phyloP scores from a whole-genome alignment of 2,329 filamentous ascomycete genomes.

The Beauveria australis region DNA sequence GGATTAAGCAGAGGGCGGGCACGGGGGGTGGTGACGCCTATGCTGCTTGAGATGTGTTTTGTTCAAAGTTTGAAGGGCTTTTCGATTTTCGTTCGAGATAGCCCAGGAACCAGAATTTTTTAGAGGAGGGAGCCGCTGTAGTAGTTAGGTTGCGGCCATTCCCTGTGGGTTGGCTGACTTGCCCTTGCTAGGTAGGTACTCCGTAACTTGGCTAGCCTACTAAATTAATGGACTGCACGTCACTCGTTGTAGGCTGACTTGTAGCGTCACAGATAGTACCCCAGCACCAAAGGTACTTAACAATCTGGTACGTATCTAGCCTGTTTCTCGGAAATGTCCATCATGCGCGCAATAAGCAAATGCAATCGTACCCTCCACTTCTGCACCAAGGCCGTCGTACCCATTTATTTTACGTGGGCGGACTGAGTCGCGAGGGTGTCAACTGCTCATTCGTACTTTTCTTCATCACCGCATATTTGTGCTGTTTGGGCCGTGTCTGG shows the following conservation, averaged over 20 bases:
- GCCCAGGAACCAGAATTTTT: conserved; percentile 5
- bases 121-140: background rate
- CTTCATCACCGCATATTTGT: background rate
- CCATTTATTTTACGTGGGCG: background rate
- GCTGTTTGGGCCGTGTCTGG: too few relatives aligned
- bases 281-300: too few relatives aligned
- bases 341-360: background rate
- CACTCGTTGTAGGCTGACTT: too few relatives aligned
- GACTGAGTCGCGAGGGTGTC: background rate
- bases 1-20: conserved; percentile 7
- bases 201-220: too few relatives aligned
- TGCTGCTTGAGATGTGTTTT: conserved; percentile 8
- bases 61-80: conserved; percentile 2
- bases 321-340: background rate
- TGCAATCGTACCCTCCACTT: background rate
- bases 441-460: background rate
- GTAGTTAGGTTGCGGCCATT: too few relatives aligned
- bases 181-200: background rate
- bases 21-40: conserved; percentile 7
- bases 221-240: too few relatives aligned
- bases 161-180: background rate
- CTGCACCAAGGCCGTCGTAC: background rate
- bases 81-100: background rate
- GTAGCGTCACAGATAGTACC: too few relatives aligned
- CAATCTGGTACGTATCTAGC: background rate